Percentiles rank a stretch among this genome's conserved stretches.
These are phyloP conservation scores for Cystoderma amianthinum DNA, from an alignment of 768 basidiomycete species.

Conservation along the genomic window DNA sequence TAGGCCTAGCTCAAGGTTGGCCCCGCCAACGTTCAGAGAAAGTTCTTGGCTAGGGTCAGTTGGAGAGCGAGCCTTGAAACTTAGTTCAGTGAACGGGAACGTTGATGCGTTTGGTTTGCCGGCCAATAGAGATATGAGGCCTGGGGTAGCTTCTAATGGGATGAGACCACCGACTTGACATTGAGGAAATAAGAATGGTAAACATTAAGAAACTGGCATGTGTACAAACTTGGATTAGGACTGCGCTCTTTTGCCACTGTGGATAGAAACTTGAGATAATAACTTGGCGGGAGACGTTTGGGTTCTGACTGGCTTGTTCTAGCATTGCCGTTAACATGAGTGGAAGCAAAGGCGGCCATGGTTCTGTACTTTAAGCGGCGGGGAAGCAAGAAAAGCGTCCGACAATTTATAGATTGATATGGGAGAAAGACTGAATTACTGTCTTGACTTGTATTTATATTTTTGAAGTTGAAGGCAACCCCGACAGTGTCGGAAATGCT, in stretches of 20 bases:
- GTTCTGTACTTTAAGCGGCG: no score
- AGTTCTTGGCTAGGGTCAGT: conserved; percentile 34
- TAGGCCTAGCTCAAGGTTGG: conserved; percentile 58
- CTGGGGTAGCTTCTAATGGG: conserved; percentile 73
- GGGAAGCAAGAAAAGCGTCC: no score
- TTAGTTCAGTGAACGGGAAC: conserved; percentile 85
- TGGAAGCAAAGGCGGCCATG: no score
- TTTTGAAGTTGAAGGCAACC: no score
- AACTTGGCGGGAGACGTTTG: conserved; percentile 39
- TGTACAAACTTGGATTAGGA: conserved; percentile 58
- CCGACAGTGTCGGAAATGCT: no score
- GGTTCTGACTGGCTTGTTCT: conserved; percentile 7
- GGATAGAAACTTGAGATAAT: conserved; percentile 59
- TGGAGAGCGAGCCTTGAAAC: conserved; percentile 52
- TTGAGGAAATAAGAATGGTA: not conserved
- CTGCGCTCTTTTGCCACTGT: conserved; percentile 50
- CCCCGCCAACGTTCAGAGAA: conserved; percentile 44
- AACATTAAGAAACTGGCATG: not conserved
- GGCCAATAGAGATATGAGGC: conserved; percentile 75
- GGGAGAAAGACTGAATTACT: no score
- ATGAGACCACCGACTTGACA: conserved; percentile 58
- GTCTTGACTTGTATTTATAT: no score
- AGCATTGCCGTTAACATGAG: not conserved
- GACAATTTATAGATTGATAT: no score
- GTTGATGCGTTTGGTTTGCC: conserved; percentile 90